Conservation (phyloP, 768 basidiomycete species). For the Kwoniella newhampshirensis region DNA sequence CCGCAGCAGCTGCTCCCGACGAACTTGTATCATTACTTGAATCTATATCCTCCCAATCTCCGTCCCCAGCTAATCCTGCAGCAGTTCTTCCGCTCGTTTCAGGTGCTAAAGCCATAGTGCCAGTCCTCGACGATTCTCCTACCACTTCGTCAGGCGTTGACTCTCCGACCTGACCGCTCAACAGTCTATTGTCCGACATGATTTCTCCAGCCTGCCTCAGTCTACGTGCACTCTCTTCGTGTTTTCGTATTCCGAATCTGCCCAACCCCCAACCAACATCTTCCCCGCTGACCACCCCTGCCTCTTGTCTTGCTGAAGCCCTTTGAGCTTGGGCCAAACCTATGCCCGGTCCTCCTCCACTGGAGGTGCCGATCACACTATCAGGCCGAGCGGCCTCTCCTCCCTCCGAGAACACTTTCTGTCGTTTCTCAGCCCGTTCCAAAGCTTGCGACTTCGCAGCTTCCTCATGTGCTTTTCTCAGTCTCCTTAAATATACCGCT, state of each 20-base stretch:
- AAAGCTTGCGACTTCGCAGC: slow-evolving; percentile 46
- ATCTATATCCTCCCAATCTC: slow-evolving; percentile 35
- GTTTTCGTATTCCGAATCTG: slow-evolving; percentile 62
- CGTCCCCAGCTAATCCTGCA: neutral
- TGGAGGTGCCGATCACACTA: slow-evolving; percentile 10
- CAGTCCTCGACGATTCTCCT: slow-evolving; percentile 1
- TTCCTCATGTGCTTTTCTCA: slow-evolving; percentile 47
- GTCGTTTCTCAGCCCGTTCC: slow-evolving; percentile 33
- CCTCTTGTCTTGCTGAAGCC: slow-evolving; percentile 1
- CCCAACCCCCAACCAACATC: slow-evolving; percentile 71
- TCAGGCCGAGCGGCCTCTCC: too few species aligned
- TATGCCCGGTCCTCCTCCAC: neutral
- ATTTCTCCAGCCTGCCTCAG: slow-evolving; percentile 52
- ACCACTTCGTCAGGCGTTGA: slow-evolving; percentile 9
- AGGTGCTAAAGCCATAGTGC: slow-evolving; percentile 33
- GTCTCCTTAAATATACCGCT: slow-evolving; percentile 40
- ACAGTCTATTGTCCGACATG: slow-evolving; percentile 44
- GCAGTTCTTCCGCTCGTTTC: slow-evolving; percentile 17
- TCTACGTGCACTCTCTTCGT: slow-evolving; percentile 37
- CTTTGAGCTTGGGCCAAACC: neutral
- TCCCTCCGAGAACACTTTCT: slow-evolving; percentile 55
- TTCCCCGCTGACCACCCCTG: slow-evolving; percentile 20
- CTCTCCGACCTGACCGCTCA: slow-evolving; percentile 17
- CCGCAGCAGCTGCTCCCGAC: slow-evolving; percentile 1
- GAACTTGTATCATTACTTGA: slow-evolving; percentile 8